Percentiles rank a stretch among this genome's conserved stretches.
phyloP scores from a whole-genome alignment of 805 yeast species.

The Metschnikowia santaceciliae region DNA sequence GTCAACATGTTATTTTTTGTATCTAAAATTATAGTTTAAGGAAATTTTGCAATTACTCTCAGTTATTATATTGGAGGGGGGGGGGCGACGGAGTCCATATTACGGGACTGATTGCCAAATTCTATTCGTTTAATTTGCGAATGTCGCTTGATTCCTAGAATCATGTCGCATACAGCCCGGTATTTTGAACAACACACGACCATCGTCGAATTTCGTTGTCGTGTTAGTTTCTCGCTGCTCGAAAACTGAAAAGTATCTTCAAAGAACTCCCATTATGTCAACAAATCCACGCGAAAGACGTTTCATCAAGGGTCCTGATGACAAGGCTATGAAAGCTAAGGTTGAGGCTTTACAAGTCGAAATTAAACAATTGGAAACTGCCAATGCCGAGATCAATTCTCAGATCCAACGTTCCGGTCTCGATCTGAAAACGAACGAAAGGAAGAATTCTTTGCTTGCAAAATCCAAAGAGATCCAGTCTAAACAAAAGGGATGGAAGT shows the following conservation, averaged over 20 bases:
- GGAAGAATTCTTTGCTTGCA: slow-evolving; percentile 31
- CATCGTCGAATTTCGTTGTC: slow-evolving; percentile 7
- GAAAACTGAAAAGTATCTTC: neutral
- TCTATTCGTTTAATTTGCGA: neutral
- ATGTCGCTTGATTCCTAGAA: neutral
- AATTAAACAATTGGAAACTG: slow-evolving; percentile 58
- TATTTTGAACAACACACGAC: slow-evolving; percentile 4
- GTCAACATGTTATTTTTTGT: neutral
- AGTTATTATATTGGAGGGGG: neutral
- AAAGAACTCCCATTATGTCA: slow-evolving; percentile 9
- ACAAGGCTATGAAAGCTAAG: slow-evolving; percentile 55
- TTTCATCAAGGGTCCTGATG: slow-evolving; percentile 74
- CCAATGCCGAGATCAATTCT: slow-evolving; percentile 48
- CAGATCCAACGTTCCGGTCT: slow-evolving; percentile 45
- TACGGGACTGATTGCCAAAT: neutral
- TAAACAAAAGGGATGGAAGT: slow-evolving; percentile 47
- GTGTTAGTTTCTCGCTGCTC: slow-evolving; percentile 4
- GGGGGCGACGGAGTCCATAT: neutral
- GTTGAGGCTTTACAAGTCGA: slow-evolving; percentile 53
- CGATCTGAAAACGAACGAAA: slow-evolving; percentile 28
- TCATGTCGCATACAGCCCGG: neutral
- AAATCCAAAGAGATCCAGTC: slow-evolving; percentile 40
- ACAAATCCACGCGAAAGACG: slow-evolving; percentile 35
- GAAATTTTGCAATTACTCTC: neutral
- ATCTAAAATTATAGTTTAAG: neutral